Evolutionary conservation across 2,329 filamentous ascomycete species (phyloP).

Genomic region (Penicillium janthinellum): DNA sequence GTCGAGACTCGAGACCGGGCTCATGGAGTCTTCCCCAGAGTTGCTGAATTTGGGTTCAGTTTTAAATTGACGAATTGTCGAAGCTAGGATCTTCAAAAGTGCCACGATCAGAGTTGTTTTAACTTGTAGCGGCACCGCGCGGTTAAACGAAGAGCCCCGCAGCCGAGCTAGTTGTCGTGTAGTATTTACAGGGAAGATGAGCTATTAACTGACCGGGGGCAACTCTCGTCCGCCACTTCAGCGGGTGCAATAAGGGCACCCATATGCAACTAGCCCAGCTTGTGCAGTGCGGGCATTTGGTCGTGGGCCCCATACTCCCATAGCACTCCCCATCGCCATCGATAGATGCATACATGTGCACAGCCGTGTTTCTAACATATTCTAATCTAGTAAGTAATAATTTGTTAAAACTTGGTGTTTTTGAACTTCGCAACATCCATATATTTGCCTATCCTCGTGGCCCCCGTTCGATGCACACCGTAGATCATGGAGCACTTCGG

Average conservation of each 20-base stretch:
- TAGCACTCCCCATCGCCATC: not conserved
- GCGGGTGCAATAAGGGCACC: too few relatives aligned
- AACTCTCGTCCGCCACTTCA: not conserved
- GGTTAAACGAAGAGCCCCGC: not conserved
- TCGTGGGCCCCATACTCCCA: too few relatives aligned
- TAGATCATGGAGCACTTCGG: not conserved
- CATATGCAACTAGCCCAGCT: not conserved
- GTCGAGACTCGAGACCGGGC: too few relatives aligned
- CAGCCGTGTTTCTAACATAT: too few relatives aligned
- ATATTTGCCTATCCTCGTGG: not conserved
- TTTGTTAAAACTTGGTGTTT: too few relatives aligned
- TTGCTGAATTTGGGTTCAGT: too few relatives aligned
- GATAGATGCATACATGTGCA: not conserved
- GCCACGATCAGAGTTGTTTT: not conserved
- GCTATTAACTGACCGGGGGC: not conserved
- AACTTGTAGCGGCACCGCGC: too few relatives aligned
- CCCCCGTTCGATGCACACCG: not conserved
- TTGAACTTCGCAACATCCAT: not conserved
- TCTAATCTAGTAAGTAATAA: too few relatives aligned
- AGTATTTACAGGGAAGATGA: not conserved
- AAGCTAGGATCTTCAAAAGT: not conserved
- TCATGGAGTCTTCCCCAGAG: not conserved
- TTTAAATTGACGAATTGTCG: not conserved
- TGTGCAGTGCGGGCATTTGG: not conserved
- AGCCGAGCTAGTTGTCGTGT: not conserved